Percentiles rank a stretch among this genome's conserved stretches.
Evolutionary conservation across 2,329 filamentous ascomycete genomes (phyloP).

Genomic region (Cyclaneusma minus): DNA sequence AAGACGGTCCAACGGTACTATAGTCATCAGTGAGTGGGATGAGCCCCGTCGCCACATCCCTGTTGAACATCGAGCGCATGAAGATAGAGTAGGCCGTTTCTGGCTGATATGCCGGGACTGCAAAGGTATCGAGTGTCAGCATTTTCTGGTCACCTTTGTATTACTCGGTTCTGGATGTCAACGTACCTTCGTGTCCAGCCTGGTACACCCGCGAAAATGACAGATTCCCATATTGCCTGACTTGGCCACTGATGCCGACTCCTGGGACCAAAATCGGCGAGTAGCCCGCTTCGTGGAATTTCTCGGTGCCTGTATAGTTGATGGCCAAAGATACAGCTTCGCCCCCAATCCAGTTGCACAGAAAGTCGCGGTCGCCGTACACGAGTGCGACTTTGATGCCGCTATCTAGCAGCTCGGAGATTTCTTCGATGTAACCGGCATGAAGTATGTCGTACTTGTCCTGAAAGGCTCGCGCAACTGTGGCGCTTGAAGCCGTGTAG

Average conservation of each 20-base stretch:
- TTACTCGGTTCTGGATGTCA: constrained; percentile 29
- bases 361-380: constrained; percentile 34
- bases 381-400: constrained; percentile 35
- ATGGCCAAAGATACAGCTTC: constrained; percentile 38
- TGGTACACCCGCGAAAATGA: constrained; percentile 14
- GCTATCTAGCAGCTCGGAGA: constrained; percentile 27
- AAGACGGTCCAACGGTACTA: constrained; percentile 22
- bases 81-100: constrained; percentile 34
- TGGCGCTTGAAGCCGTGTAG: constrained; percentile 20
- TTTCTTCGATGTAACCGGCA: constrained; percentile 34
- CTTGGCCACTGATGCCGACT: constrained; percentile 33
- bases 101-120: constrained; percentile 32
- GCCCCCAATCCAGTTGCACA: constrained; percentile 29
- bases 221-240: constrained; percentile 41
- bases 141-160: constrained; percentile 25
- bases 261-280: constrained; percentile 37
- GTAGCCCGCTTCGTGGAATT: constrained; percentile 40
- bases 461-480: constrained; percentile 28
- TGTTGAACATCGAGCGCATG: constrained; percentile 28
- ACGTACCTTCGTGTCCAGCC: constrained; percentile 24
- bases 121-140: no score
- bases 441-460: constrained; percentile 43
- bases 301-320: constrained; percentile 23
- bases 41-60: constrained; percentile 30
- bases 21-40: constrained; percentile 20